phyloP scores from a whole-genome alignment of 352 stramenopile genomes.

The Phytopythium cucurbitacearum region DNA sequence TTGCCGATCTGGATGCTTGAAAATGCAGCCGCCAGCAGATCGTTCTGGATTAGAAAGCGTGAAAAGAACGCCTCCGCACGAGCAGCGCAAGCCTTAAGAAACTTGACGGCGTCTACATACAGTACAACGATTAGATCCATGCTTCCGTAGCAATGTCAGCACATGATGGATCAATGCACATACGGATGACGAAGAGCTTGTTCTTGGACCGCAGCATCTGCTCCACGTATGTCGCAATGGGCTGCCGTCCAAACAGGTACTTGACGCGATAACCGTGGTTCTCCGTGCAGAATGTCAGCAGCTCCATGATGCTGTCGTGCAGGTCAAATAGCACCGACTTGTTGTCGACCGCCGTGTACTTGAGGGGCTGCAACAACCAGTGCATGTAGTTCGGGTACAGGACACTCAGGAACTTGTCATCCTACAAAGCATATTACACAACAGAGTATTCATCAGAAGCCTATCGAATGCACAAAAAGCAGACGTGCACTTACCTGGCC shows the following conservation, averaged over 20 bases:
- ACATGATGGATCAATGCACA: conserved; percentile 10
- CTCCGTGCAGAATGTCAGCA: conserved; percentile 84
- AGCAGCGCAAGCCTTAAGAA: conserved; percentile 66
- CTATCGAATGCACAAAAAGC: background rate
- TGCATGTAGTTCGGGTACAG: conserved; percentile 87
- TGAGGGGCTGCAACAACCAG: conserved; percentile 79
- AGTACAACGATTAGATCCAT: conserved; percentile 2
- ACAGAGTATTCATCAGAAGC: background rate
- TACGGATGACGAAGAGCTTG: conserved; percentile 84
- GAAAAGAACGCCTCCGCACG: conserved; percentile 81
- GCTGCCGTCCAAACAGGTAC: conserved; percentile 80
- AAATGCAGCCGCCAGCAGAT: conserved; percentile 59
- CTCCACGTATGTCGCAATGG: conserved; percentile 64
- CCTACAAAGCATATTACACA: conserved; percentile 17
- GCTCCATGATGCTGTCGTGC: conserved; percentile 80
- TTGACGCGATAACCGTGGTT: conserved; percentile 84
- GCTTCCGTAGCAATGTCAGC: conserved; percentile 1
- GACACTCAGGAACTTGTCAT: conserved; percentile 86
- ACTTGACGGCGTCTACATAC: conserved; percentile 67
- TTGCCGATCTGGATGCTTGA: conserved; percentile 44
- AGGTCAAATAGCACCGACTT: conserved; percentile 61
- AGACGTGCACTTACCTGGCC: conserved; percentile 37
- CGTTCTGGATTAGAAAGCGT: conserved; percentile 71
- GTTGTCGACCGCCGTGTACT: conserved; percentile 39
- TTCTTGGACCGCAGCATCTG: conserved; percentile 79